Conservation (phyloP, 441 rosid species). For the Eruca vesicaria region DNA sequence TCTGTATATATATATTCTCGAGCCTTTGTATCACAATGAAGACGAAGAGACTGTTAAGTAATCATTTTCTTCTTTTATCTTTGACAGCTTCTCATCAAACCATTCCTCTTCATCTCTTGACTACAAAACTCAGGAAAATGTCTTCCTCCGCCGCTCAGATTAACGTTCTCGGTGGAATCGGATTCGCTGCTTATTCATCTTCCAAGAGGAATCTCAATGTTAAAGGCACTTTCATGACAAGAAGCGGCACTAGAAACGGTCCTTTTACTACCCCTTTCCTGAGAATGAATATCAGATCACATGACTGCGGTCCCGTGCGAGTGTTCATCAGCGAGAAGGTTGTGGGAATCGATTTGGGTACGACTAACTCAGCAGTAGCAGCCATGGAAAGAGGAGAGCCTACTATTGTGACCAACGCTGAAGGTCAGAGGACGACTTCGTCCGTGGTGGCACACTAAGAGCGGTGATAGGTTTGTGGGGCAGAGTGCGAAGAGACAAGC, state of each 20-base stretch:
- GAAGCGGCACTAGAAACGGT: conserved; percentile 42
- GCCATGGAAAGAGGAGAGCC: conserved; percentile 99
- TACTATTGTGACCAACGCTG: conserved; percentile 85
- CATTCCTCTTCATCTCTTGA: too few species aligned
- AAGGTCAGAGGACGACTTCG: conserved; percentile 94
- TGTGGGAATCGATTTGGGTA: conserved; percentile 37
- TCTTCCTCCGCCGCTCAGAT: conserved; percentile 59
- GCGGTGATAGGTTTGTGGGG: conserved; percentile 85
- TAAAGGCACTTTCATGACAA: conserved; percentile 32
- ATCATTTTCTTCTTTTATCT: too few species aligned
- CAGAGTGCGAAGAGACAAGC: conserved; percentile 44
- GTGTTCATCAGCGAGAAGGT: conserved; percentile 38
- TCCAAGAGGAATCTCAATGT: conserved; percentile 28
- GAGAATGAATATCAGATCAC: too few species aligned
- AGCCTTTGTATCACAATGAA: too few species aligned
- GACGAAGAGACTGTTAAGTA: too few species aligned
- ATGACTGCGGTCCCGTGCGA: conserved; percentile 49
- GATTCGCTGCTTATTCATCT: conserved; percentile 39
- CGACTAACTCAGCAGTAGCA: conserved; percentile 70
- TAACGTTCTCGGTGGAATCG: conserved; percentile 50
- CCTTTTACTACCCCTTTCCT: conserved; percentile 40
- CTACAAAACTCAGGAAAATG: too few species aligned
- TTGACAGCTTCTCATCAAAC: too few species aligned
- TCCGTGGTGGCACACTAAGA: conserved; percentile 92
- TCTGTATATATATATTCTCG: too few species aligned